Conservation (phyloP, 345 rosid species). For the Gossypium ekmanianum region DNA sequence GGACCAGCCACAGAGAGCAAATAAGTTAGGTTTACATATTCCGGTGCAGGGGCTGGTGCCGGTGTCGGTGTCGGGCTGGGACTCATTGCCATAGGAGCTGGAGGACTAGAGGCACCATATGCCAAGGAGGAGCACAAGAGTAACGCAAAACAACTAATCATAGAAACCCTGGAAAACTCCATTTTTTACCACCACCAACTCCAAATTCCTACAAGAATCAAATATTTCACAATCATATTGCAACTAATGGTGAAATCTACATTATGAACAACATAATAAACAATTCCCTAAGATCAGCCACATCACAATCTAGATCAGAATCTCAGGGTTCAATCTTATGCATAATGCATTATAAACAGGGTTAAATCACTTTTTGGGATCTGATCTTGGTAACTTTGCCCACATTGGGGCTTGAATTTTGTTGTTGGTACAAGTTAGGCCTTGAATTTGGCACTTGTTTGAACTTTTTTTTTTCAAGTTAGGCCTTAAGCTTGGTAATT, state of each 20-base stretch:
- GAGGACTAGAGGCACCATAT: background rate
- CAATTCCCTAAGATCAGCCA: background rate
- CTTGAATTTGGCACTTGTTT: no score
- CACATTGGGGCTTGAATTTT: no score
- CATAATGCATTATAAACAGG: no score
- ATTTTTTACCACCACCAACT: background rate
- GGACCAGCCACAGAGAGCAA: background rate
- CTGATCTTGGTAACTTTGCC: no score
- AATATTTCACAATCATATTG: background rate
- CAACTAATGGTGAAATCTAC: background rate
- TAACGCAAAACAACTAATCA: background rate
- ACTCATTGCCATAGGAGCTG: background rate
- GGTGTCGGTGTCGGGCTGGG: background rate
- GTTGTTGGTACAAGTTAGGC: no score
- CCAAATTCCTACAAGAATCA: background rate
- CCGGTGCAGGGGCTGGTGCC: background rate
- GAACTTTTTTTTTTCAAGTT: no score
- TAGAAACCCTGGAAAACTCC: background rate
- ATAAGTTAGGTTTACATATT: background rate
- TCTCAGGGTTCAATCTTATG: no score
- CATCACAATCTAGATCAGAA: no score
- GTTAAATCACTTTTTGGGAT: no score
- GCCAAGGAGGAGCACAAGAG: background rate
- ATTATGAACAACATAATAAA: background rate
- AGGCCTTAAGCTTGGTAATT: no score